A percentile compares a stretch with the other conserved stretches of the same genome.
Evolutionary conservation across 345 rosid species (phyloP).

Genomic region (Psidium friedrichsthalianum): DNA sequence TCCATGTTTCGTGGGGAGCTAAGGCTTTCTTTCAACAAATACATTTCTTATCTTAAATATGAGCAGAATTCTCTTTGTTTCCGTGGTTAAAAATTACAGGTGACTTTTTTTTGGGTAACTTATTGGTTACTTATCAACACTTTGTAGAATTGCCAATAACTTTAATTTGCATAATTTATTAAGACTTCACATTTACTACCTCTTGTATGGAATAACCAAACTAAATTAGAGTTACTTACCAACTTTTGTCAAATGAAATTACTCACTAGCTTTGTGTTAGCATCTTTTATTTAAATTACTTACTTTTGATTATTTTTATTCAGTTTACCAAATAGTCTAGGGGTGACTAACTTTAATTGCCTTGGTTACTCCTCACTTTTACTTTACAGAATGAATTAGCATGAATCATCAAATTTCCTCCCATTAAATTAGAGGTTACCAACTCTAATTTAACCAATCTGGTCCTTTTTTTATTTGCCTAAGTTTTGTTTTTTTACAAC

Average conservation of each 20-base stretch:
- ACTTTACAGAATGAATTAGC: background rate
- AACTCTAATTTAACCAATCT: background rate
- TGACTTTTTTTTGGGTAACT: background rate
- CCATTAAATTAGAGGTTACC: background rate
- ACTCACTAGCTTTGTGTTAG: background rate
- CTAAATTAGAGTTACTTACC: background rate
- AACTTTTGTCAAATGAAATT: background rate
- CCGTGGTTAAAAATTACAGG: background rate
- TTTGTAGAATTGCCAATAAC: background rate
- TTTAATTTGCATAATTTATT: background rate
- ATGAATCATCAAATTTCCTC: background rate
- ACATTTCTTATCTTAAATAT: background rate
- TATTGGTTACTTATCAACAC: background rate
- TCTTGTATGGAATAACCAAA: background rate
- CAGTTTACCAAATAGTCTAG: background rate
- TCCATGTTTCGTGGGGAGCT: background rate
- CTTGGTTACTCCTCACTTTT: background rate
- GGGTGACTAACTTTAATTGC: background rate
- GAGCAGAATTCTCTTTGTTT: background rate
- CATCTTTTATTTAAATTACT: background rate
- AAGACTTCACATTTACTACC: background rate
- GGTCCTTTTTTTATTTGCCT: background rate
- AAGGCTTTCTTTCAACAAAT: background rate
- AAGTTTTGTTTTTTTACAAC: background rate
- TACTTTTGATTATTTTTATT: background rate